Evolutionary conservation across 805 yeast genomes (phyloP), one percentile per base, ranked within the genome.

Genomic region (Pichia scutulata): DNA sequence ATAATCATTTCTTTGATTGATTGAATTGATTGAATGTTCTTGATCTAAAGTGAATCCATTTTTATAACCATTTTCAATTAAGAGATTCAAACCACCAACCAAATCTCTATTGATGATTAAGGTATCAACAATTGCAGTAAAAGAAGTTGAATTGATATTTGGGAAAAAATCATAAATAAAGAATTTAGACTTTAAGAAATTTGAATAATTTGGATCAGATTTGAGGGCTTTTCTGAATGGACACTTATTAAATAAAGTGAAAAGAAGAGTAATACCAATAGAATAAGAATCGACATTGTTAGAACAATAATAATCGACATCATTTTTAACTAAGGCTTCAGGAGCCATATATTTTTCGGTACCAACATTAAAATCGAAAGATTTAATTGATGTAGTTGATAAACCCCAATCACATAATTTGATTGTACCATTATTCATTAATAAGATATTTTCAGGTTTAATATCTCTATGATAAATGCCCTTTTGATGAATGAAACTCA

Each of bases 331-430:
- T 18, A 67, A 50, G 25, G 68, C 65, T 59, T 78, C 83, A 1
- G 82, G 83, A 0, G 83, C 77, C 80, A 78, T 76, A 58, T 77
- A 78, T 55, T 76, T 74, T 56, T 78, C 81, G n/a, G 82, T 77
- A 37, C 83, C 83, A 39, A 78, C 78, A 56, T 67, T 66, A 48
- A 66, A 67, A 50, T 69, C 72, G 8, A 57, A 54, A 46, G 68
- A 66, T 24, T 57, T 57, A 22, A 51, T 50, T 25, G 58, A 54
- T 42, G 53, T 44, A 9, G 84, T 78, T 22, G 86, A 76, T 46
- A 83, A 73, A 0, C 90, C 90, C 87, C 88, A 84, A 62, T 84
- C 89, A 50, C 87, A 82, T 44, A 84, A 66, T 63, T 84, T 84
- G 46, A 82, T 70, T 26, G 74, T 63, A 43, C 82, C 81, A 47